These are phyloP conservation scores for Starmerella vaccinii DNA, from an alignment of 805 yeast species.

Conservation along the genomic window DNA sequence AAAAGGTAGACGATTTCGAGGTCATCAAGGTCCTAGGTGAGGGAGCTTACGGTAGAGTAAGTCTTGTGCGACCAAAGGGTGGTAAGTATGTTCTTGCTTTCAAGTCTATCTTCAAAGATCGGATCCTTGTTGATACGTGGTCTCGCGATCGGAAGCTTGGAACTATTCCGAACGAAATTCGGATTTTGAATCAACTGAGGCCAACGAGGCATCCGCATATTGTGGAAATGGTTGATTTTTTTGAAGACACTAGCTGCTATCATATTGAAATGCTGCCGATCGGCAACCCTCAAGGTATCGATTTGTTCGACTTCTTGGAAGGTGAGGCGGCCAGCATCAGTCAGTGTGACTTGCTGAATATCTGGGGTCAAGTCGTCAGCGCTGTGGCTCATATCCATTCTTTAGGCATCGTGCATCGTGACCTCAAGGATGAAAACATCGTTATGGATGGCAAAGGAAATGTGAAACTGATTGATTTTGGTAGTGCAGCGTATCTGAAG, in stretches of 20 bases:
- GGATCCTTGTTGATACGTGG: conserved; percentile 95
- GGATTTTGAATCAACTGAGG: conserved; percentile 68
- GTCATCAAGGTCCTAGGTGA: conserved; percentile 77
- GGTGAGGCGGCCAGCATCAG: not conserved
- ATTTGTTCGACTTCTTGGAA: conserved; percentile 85
- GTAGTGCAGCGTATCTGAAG: conserved; percentile 80
- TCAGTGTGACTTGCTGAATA: conserved; percentile 3
- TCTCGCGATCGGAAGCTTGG: conserved; percentile 85
- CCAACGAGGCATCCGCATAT: conserved; percentile 77
- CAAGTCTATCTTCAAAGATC: conserved; percentile 81
- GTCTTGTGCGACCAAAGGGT: conserved; percentile 42
- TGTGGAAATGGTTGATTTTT: conserved; percentile 75
- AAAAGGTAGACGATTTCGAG: conserved; percentile 59
- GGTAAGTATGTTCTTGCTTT: conserved; percentile 56
- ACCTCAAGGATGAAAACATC: conserved; percentile 88
- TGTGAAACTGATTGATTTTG: conserved; percentile 84
- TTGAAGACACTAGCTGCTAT: conserved; percentile 82
- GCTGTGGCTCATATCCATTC: conserved; percentile 71
- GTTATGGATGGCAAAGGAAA: conserved; percentile 69
- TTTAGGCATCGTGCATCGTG: conserved; percentile 85
- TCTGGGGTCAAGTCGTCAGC: conserved; percentile 52
- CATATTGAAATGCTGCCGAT: conserved; percentile 87
- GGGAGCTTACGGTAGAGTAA: conserved; percentile 93
- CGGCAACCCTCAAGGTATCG: conserved; percentile 74
- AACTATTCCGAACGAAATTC: conserved; percentile 93